These are phyloP conservation scores for Wickerhamomyces sydowiorum DNA, from an alignment of 805 yeast genomes.

Conservation along the genomic window DNA sequence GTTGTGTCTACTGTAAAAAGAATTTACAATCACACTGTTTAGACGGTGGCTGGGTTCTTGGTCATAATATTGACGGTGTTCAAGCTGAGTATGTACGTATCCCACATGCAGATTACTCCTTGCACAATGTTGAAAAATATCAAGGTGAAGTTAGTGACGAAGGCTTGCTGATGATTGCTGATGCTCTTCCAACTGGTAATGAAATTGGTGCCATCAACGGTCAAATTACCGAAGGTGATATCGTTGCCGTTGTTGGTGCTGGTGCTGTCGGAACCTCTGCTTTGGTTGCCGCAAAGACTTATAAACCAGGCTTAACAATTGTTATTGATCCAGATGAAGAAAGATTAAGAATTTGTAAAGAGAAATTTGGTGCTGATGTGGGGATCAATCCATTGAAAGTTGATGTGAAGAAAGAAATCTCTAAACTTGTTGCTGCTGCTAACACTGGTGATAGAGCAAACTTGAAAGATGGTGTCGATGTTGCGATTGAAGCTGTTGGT, in stretches of 20 bases:
- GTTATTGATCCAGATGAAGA: conserved; percentile 55
- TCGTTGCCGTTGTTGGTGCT: conserved; percentile 59
- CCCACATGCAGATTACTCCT: conserved; percentile 41
- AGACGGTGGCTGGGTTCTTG: conserved; percentile 48
- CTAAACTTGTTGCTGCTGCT: conserved; percentile 22
- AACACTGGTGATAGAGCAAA: conserved; percentile 20
- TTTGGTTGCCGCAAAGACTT: conserved; percentile 47
- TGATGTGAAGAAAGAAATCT: conserved; percentile 33
- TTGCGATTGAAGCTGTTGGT: conserved; percentile 63
- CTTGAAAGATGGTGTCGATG: conserved; percentile 47
- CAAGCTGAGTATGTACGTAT: conserved; percentile 57
- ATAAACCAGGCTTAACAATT: conserved; percentile 50
- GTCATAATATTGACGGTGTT: conserved; percentile 61
- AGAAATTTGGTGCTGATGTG: conserved; percentile 54
- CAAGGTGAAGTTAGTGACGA: conserved; percentile 35
- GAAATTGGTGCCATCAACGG: conserved; percentile 61
- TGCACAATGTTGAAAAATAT: conserved; percentile 27
- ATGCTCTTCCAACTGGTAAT: conserved; percentile 63
- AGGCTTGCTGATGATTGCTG: conserved; percentile 54
- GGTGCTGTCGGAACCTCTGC: conserved; percentile 67
- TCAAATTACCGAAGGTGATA: conserved; percentile 45
- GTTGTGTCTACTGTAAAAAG: conserved; percentile 49
- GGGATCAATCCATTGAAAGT: conserved; percentile 46
- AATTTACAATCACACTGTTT: conserved; percentile 57
- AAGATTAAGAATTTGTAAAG: conserved; percentile 51